Evolutionary conservation across 495 filamentous ascomycete species (phyloP).

Genomic region (Venustampulla echinocandica): DNA sequence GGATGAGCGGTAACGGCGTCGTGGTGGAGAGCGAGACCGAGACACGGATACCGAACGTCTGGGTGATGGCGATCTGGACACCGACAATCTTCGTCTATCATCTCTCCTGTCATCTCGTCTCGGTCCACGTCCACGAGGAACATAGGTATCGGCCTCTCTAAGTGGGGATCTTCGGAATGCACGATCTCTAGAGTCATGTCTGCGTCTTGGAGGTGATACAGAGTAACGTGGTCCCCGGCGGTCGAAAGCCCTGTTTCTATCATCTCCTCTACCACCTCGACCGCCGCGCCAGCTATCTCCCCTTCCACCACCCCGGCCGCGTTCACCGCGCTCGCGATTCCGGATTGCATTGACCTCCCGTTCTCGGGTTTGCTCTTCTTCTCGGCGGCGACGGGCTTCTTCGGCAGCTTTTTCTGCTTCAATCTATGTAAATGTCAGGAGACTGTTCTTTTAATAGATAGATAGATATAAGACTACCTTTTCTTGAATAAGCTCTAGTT

Average conservation of each 20-base stretch:
- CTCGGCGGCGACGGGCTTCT: constrained; percentile 53
- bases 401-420: constrained; percentile 78
- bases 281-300: constrained; percentile 38
- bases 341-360: constrained; percentile 57
- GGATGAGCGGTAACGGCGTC: constrained; percentile 26
- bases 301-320: constrained; percentile 50
- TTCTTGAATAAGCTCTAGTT: constrained; percentile 83
- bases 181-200: constrained; percentile 38
- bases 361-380: constrained; percentile 47
- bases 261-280: constrained; percentile 35
- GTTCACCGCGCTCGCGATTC: constrained; percentile 65
- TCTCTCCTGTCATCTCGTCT: constrained; percentile 23
- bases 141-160: constrained; percentile 39
- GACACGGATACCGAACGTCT: constrained; percentile 5
- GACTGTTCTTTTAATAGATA: neutral
- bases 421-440: constrained; percentile 41
- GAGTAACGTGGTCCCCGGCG: constrained; percentile 45
- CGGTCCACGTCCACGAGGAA: constrained; percentile 35
- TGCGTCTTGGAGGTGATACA: constrained; percentile 51
- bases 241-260: constrained; percentile 23
- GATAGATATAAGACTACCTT: constrained; percentile 53
- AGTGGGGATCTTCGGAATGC: constrained; percentile 42
- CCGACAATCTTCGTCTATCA: constrained; percentile 27
- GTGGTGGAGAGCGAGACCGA: constrained; percentile 33
- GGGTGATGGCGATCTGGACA: constrained; percentile 18